These are phyloP conservation scores for Leptomonas seymouri DNA, from an alignment of 208 protist genomes.

Conservation along the genomic window DNA sequence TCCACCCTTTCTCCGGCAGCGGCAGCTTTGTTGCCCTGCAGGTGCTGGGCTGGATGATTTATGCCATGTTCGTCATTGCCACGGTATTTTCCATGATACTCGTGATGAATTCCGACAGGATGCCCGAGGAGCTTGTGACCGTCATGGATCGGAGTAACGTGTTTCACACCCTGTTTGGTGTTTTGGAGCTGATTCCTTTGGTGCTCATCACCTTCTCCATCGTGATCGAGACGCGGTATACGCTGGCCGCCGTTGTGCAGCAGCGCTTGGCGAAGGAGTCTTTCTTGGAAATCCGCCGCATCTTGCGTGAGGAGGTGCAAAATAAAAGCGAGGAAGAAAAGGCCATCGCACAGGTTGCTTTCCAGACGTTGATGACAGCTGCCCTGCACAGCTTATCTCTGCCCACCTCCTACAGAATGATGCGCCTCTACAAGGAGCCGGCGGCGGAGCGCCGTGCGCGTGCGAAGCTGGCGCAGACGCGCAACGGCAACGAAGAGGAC, in stretches of 20 bases:
- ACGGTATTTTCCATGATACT: slow-evolving; percentile 33
- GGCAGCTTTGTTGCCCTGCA: slow-evolving; percentile 74
- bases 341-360: slow-evolving; percentile 47
- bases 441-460: slow-evolving; percentile 5
- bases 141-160: slow-evolving; percentile 22
- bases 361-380: slow-evolving; percentile 46
- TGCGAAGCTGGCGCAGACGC: not conserved
- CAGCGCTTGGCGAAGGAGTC: slow-evolving; percentile 44
- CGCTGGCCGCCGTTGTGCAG: slow-evolving; percentile 20
- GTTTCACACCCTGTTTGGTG: slow-evolving; percentile 52
- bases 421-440: slow-evolving; percentile 34
- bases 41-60: slow-evolving; percentile 72
- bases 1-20: slow-evolving; percentile 65
- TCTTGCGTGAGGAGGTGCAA: slow-evolving; percentile 18
- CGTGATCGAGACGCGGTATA: slow-evolving; percentile 41
- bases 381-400: slow-evolving; percentile 47
- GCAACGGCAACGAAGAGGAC: not conserved
- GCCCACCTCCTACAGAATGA: slow-evolving; percentile 23
- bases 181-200: slow-evolving; percentile 64
- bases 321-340: slow-evolving; percentile 33
- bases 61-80: slow-evolving; percentile 52
- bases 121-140: slow-evolving; percentile 6
- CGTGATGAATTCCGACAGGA: slow-evolving; percentile 10
- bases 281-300: slow-evolving; percentile 37
- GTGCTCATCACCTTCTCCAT: slow-evolving; percentile 79